A percentile compares a stretch with the other conserved stretches of the same genome.
phyloP scores from a whole-genome alignment of 495 filamentous ascomycete species.

The Echria macrotheca region DNA sequence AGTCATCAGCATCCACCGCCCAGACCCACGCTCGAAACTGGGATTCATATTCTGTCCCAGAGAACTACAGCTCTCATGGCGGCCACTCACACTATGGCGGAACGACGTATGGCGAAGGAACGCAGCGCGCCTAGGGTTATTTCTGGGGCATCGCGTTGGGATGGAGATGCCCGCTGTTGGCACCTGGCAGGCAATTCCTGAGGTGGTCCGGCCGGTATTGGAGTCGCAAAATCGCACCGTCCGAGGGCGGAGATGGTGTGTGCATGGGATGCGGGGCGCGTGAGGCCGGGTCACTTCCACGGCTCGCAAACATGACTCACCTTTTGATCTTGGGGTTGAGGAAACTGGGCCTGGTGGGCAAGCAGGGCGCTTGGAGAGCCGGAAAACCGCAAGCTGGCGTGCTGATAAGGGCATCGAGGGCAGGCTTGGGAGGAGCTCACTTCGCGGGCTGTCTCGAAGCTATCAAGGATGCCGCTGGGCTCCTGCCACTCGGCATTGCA shows the following conservation, averaged over 20 bases:
- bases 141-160: no score
- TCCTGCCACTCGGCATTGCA: neutral
- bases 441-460: no score
- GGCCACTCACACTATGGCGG: conserved; percentile 35
- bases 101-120: conserved; percentile 36
- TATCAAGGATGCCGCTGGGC: neutral
- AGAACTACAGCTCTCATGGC: conserved; percentile 29
- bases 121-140: conserved; percentile 30
- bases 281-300: neutral
- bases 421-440: neutral
- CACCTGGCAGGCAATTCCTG: neutral
- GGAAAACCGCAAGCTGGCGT: neutral
- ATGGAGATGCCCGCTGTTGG: neutral
- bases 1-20: conserved; percentile 21
- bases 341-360: neutral
- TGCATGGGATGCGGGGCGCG: neutral
- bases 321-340: neutral
- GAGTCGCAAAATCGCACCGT: neutral
- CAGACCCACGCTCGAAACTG: conserved; percentile 24
- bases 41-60: conserved; percentile 34
- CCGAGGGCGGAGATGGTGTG: neutral
- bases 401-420: neutral
- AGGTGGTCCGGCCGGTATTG: neutral
- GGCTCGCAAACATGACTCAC: neutral
- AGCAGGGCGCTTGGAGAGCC: neutral